Conservation (phyloP, 1,284 basidiomycete genomes). For the Tilletia walkeri region DNA sequence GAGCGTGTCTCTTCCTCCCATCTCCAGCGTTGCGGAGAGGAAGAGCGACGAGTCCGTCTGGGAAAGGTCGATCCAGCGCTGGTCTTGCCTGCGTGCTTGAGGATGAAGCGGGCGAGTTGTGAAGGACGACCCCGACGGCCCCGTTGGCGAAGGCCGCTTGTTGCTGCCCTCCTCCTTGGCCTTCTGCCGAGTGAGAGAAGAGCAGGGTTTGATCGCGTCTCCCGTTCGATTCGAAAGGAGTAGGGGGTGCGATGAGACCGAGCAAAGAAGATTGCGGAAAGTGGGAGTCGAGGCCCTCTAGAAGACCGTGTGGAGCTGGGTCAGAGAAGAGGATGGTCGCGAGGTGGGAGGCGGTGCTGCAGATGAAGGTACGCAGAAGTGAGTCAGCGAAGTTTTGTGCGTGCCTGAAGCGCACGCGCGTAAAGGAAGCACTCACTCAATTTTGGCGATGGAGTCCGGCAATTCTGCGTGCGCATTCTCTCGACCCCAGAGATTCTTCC, state of each 20-base stretch:
- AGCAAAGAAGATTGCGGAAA: conserved; percentile 64
- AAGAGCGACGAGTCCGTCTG: neutral
- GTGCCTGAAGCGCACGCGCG: neutral
- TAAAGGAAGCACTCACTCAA: conserved; percentile 13
- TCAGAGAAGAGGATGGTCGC: conserved; percentile 66
- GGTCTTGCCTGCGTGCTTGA: neutral
- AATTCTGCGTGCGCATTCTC: conserved; percentile 41
- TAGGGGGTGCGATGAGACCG: conserved; percentile 72
- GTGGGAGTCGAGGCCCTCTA: conserved; percentile 59
- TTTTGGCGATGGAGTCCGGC: conserved; percentile 27
- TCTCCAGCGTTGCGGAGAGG: neutral
- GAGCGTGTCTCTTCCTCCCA: neutral
- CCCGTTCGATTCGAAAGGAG: conserved; percentile 73
- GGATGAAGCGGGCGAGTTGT: conserved; percentile 5
- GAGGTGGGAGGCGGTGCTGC: conserved; percentile 48
- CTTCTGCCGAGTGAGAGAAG: neutral
- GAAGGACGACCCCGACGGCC: conserved; percentile 70
- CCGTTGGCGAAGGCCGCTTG: conserved; percentile 48
- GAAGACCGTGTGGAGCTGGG: conserved; percentile 65
- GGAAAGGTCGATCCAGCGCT: neutral
- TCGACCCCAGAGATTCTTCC: conserved; percentile 45
- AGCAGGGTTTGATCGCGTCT: conserved; percentile 74
- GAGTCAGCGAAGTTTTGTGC: neutral
- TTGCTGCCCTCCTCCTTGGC: neutral
- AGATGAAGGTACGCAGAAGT: neutral